Evolutionary conservation across 371 early-diverging fungal genomes (phyloP).

Genomic region (Rhizopus arrhizus): DNA sequence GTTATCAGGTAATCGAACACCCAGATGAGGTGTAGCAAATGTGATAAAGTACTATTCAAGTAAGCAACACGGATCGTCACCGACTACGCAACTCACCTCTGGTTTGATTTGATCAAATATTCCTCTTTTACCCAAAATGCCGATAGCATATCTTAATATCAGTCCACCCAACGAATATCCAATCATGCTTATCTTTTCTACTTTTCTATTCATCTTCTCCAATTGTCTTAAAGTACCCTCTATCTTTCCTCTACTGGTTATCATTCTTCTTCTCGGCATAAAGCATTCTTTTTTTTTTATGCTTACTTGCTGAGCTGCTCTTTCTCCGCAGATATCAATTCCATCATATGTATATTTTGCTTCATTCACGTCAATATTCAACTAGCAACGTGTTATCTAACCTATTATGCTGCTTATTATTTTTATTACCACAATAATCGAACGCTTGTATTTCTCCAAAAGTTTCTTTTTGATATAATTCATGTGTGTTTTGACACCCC

Average conservation of each 20-base stretch:
- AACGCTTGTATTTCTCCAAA: slow-evolving; percentile 27
- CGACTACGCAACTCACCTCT: slow-evolving; percentile 35
- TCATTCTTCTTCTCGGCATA: too few relatives aligned
- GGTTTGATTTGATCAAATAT: slow-evolving; percentile 61
- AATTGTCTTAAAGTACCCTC: slow-evolving; percentile 18
- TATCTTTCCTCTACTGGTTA: slow-evolving; percentile 5
- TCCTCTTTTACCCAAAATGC: slow-evolving; percentile 60
- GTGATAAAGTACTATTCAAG: slow-evolving; percentile 61
- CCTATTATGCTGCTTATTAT: neutral
- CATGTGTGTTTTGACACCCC: slow-evolving; percentile 67
- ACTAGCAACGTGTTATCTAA: slow-evolving; percentile 25
- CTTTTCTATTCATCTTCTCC: slow-evolving; percentile 21
- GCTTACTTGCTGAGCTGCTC: slow-evolving; percentile 50
- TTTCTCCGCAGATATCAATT: slow-evolving; percentile 67
- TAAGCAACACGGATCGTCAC: neutral
- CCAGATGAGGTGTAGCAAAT: slow-evolving; percentile 83
- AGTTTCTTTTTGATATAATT: slow-evolving; percentile 45
- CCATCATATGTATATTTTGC: slow-evolving; percentile 70
- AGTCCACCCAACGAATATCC: slow-evolving; percentile 87
- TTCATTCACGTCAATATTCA: slow-evolving; percentile 58
- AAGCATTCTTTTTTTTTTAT: neutral
- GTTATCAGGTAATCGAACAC: slow-evolving; percentile 49
- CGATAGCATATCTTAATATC: slow-evolving; percentile 72
- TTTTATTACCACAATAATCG: slow-evolving; percentile 37
- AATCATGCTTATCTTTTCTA: slow-evolving; percentile 66